phyloP scores from a whole-genome alignment of 306 rosid species.

The Vachellia pachyceras region DNA sequence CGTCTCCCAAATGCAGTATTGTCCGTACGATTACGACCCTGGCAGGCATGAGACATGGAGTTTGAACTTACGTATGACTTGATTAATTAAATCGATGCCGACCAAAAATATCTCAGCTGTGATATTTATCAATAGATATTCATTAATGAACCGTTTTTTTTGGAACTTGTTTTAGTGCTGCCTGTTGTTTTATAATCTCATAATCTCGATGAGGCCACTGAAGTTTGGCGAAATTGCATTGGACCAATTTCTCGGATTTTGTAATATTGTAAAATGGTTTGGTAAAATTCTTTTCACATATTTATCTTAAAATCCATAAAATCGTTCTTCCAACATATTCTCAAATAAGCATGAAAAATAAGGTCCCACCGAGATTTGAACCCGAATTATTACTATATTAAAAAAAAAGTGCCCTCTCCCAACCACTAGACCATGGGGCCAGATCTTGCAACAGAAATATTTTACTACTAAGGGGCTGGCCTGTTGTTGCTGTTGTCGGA shows the following conservation, averaged over 20 bases:
- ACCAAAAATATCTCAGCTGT: background rate
- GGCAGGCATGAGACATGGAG: background rate
- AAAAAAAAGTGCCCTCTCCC: too few relatives aligned
- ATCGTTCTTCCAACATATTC: too few relatives aligned
- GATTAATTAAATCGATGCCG: background rate
- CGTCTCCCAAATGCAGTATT: background rate
- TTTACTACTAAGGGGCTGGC: fast-evolving
- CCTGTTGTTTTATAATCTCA: too few relatives aligned
- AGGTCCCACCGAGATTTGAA: too few relatives aligned
- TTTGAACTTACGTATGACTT: background rate
- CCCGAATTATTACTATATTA: too few relatives aligned
- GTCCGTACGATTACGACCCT: background rate
- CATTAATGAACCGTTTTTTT: background rate
- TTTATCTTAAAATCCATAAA: too few relatives aligned
- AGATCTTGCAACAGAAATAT: background rate
- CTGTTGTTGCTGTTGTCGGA: background rate
- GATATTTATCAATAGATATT: background rate
- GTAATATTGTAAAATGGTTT: background rate
- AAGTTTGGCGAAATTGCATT: too few relatives aligned
- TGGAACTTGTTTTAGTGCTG: too few relatives aligned
- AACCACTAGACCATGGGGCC: background rate
- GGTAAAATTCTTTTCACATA: too few relatives aligned
- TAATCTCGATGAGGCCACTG: too few relatives aligned
- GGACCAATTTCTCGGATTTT: background rate
- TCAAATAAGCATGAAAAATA: too few relatives aligned